Evolutionary conservation across 2,329 filamentous ascomycete genomes (phyloP), one percentile per base, ranked within the genome.

Genomic region (Monilinia laxa): DNA sequence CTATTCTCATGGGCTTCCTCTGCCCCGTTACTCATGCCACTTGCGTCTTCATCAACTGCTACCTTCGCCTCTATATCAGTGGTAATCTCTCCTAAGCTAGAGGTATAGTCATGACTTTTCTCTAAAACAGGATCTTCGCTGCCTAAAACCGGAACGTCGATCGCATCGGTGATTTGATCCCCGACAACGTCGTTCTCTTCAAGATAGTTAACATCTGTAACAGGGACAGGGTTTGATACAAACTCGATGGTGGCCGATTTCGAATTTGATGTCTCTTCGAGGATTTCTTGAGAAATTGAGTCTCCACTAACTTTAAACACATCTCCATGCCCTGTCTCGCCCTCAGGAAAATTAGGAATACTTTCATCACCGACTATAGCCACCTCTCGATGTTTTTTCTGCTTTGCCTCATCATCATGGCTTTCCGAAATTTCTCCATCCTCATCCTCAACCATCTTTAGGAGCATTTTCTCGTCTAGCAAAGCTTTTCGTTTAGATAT

Each of bases 401-500:
- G 20, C 10, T 38, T 45, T 62, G 14, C 28, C 4, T 2, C 28
- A 20, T 11, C 45, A 60, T 38, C 28, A 23, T 3, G 4, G 18
- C n/a, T 38, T 12, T 20, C 9, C 12, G n/a, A 25, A 7, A n/a
- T 51, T 7, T 1, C 14, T 0, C n/a, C 28, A 5, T 62, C 45
- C n/a, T 23, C 49, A 16, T 28, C 45, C 18, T n/a, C n/a, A 18
- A 59, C 25, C 31, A 9, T 18, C n/a, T 52, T 52, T 2, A 59
- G 55, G 23, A 28, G 54, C 20, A 71, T 71, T 2, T 67, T 62
- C 69, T 68, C 74, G 16, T 70, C 66, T 25, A 75, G 38, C 53
- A 76, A 65, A 10, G 54, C 35, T 49, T 66, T 70, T 1, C 74
- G 71, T 54, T 73, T 70, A 18, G 69, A 67, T 52, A 71, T 55